Evolutionary conservation across 805 yeast genomes (phyloP), one percentile per base, ranked within the genome.

Genomic region (Metschnikowia henanensis): DNA sequence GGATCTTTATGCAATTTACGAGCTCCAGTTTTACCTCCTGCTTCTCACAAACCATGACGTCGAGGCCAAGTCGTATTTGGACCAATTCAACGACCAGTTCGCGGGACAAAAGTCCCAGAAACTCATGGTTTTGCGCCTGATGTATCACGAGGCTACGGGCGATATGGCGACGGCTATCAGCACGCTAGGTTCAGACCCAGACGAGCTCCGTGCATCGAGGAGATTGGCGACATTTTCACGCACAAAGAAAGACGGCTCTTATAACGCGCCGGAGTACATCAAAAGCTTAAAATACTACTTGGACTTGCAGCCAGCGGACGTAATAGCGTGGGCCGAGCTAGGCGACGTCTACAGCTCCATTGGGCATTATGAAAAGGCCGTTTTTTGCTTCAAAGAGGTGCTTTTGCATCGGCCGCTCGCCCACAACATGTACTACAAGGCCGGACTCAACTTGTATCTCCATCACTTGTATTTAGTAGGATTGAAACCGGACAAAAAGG

Each of bases 321-420:
- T 78, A 2, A 81, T 84, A 50, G 68, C 85, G 2, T 89, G 95
- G 96, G 73, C 81, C 37, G 95, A 87, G 62, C 69, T 90, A 43
- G 84, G 81, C 3, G 79, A 80, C 29, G 68, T 76, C n/a, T 92
- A 92, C 59, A 63, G 63, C 19, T 60, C 67, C 12, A 48, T 74
- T 7, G 90, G 90, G 1, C 81, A 82, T 56, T 81, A 76, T 51
- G 83, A 79, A 28, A 81, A 82, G 53, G 83, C 94, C 0, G 73
- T 85, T 5, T 80, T 74, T 59, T 73, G 87, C 43, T 73, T 77
- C 21, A 80, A 87, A 57, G 97, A 92, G 58, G 77, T 87, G 2
- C 62, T 91, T 13, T 57, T 87, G 26, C 72, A 78, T 19, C 75
- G 73, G 43, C 96, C 97, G 2, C 70, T 72, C 47, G 90, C 90